phyloP scores from a whole-genome alignment of 306 rosid genomes.

The Trifolium subterraneum region DNA sequence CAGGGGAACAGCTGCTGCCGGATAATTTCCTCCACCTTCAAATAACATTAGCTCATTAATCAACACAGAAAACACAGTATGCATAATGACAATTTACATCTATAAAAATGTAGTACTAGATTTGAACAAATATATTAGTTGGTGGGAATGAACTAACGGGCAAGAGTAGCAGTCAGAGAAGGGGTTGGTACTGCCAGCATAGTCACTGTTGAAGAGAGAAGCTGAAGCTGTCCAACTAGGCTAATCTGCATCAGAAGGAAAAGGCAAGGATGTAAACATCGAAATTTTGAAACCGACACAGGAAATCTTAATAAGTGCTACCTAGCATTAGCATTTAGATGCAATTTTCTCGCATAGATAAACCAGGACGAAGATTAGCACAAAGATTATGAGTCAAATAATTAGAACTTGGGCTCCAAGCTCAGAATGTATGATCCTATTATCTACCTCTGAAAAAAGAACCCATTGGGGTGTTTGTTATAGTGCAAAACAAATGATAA shows the following conservation, averaged over 20 bases:
- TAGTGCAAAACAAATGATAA: slow-evolving; percentile 30
- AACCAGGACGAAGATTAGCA: slow-evolving; percentile 26
- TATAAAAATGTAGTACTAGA: slow-evolving; percentile 26
- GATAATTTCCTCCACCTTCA: slow-evolving; percentile 95
- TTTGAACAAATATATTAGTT: slow-evolving; percentile 47
- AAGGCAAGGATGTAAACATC: slow-evolving; percentile 33
- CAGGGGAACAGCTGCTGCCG: slow-evolving; percentile 94
- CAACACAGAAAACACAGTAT: slow-evolving; percentile 39
- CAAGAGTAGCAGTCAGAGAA: slow-evolving; percentile 89
- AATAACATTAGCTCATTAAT: slow-evolving; percentile 39
- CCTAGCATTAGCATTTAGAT: slow-evolving; percentile 35
- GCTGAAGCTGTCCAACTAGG: slow-evolving; percentile 98
- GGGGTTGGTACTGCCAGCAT: slow-evolving; percentile 96
- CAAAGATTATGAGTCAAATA: slow-evolving; percentile 21
- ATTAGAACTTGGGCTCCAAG: slow-evolving; percentile 29
- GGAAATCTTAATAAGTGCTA: slow-evolving; percentile 35
- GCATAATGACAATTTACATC: slow-evolving; percentile 11
- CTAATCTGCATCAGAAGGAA: slow-evolving; percentile 68
- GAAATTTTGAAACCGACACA: slow-evolving; percentile 19
- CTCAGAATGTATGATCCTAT: slow-evolving; percentile 36
- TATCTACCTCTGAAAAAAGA: slow-evolving; percentile 31
- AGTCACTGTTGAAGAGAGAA: slow-evolving; percentile 91
- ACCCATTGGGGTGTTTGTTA: slow-evolving; percentile 23
- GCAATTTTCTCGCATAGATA: slow-evolving; percentile 31
- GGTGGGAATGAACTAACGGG: slow-evolving; percentile 77